Evolutionary conservation across 352 stramenopile species (phyloP), one percentile per base, ranked within the genome.

Genomic region (Halophytophthora batemanensis): DNA sequence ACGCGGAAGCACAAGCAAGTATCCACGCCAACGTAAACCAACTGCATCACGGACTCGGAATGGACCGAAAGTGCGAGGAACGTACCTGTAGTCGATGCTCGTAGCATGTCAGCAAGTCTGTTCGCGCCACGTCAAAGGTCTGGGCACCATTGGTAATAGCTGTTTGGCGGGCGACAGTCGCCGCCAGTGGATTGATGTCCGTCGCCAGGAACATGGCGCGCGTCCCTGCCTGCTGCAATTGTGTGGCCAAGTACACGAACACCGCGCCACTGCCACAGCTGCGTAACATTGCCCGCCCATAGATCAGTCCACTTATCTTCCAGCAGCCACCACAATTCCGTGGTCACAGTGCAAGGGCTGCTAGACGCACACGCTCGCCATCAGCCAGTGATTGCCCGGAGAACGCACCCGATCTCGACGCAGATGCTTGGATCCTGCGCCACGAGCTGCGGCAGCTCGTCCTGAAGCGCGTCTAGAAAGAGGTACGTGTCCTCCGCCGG

Each of bases 401-500:
- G 33, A 38, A 41, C 71, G 39, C 28, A 91, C 82, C 89, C 90
- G 40, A 96, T 86, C 64, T 98, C 93, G 28, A 97, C 61, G 55
- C 90, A 96, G 36, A 97, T 64, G 14, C 68, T 41, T 0, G 88
- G 86, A 10, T 86, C 46, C 34, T 89, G 52, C 19, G 61, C 50
- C 22, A 53, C 46, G 36, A 97, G 59, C 18, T 78, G 71, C 37
- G 68, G 61, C 28, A 86, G 51, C 53, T 98, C 95, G 36, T 90
- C 77, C 56, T 96, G 77, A 48, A 99, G 77, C 15, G 90, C 94
- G 60, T 99, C 96, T 15, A 99, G 62, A 23, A 99, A 87, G 15
- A 99, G 67, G 60, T 95, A 99, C 14, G 97, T 99, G 69, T 99
- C 97, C 50, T 99, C 96, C 14, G 87, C 86, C 19, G 96, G 97